These are phyloP conservation scores for Trebouxia sp. DNA, from an alignment of 139 green algal species.

Conservation along the genomic window DNA sequence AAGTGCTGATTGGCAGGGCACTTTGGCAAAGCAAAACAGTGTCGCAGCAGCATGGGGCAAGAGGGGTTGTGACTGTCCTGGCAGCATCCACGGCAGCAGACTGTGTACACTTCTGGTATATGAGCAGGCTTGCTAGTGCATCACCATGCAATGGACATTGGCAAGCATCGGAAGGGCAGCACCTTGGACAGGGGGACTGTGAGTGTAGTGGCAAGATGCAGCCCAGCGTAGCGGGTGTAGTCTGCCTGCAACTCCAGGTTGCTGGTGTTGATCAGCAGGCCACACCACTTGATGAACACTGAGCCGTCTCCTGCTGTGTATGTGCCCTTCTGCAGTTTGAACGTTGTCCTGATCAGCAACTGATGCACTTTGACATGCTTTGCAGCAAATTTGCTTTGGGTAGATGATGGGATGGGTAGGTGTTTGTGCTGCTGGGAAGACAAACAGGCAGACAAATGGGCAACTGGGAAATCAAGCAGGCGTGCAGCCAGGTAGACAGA, in stretches of 20 bases:
- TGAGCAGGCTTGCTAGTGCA: too few species aligned
- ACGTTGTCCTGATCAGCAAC: background rate
- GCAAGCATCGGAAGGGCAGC: background rate
- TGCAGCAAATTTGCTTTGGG: too few species aligned
- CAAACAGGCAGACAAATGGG: background rate
- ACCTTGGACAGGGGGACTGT: constrained; percentile 59
- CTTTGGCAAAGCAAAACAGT: background rate
- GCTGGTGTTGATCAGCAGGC: constrained; percentile 76
- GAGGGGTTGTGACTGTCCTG: too few species aligned
- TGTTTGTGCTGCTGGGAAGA: background rate
- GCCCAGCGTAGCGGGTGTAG: constrained; percentile 79
- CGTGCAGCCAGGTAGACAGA: too few species aligned
- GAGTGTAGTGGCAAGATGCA: constrained; percentile 60
- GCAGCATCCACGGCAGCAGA: too few species aligned
- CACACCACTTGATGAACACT: constrained; percentile 83
- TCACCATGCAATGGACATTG: background rate
- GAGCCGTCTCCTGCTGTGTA: constrained; percentile 35
- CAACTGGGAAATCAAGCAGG: too few species aligned
- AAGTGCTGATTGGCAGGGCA: background rate
- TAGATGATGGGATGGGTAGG: too few species aligned
- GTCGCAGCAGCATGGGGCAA: too few species aligned
- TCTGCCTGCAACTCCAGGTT: constrained; percentile 84
- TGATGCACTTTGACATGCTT: too few species aligned
- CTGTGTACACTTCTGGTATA: too few species aligned
- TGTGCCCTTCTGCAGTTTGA: background rate